Conservation (phyloP, 352 stramenopile species). For the Globisporangium nunn region DNA sequence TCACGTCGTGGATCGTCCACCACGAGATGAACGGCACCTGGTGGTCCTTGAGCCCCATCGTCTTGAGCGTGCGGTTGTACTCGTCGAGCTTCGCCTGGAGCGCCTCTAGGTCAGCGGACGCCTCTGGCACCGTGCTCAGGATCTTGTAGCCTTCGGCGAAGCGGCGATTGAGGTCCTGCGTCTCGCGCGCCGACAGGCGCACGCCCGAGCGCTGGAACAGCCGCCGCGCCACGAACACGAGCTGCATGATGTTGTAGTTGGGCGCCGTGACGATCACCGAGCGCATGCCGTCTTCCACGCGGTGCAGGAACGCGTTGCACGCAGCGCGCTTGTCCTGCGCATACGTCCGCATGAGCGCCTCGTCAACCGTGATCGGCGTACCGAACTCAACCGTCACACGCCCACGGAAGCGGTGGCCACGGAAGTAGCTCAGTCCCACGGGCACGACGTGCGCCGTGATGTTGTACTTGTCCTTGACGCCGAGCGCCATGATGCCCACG, state of each 20-base stretch:
- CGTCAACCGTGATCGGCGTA: slow-evolving; percentile 81
- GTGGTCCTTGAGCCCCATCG: slow-evolving; percentile 88
- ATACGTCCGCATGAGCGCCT: slow-evolving; percentile 88
- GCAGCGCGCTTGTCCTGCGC: slow-evolving; percentile 71
- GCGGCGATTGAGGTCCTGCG: slow-evolving; percentile 87
- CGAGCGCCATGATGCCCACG: slow-evolving; percentile 97
- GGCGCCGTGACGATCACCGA: slow-evolving; percentile 95
- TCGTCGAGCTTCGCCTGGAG: slow-evolving; percentile 75
- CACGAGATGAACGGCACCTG: slow-evolving; percentile 85
- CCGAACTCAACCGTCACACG: slow-evolving; percentile 97
- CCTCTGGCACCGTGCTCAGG: slow-evolving; percentile 57
- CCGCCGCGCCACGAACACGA: slow-evolving; percentile 93
- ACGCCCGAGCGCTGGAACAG: slow-evolving; percentile 91
- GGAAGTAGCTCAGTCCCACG: slow-evolving; percentile 98
- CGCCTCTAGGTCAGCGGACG: slow-evolving; percentile 42
- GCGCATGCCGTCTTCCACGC: slow-evolving; percentile 78
- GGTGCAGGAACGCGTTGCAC: slow-evolving; percentile 78
- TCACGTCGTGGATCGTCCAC: slow-evolving; percentile 85
- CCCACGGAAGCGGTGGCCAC: slow-evolving; percentile 93
- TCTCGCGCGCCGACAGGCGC: slow-evolving; percentile 83
- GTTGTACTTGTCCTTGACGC: slow-evolving; percentile 94
- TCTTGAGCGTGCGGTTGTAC: slow-evolving; percentile 81
- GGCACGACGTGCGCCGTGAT: slow-evolving; percentile 95
- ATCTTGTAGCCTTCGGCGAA: slow-evolving; percentile 90
- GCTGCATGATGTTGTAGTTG: slow-evolving; percentile 95